These are phyloP conservation scores for Candida silvatica DNA, from an alignment of 805 yeast genomes.

Conservation along the genomic window DNA sequence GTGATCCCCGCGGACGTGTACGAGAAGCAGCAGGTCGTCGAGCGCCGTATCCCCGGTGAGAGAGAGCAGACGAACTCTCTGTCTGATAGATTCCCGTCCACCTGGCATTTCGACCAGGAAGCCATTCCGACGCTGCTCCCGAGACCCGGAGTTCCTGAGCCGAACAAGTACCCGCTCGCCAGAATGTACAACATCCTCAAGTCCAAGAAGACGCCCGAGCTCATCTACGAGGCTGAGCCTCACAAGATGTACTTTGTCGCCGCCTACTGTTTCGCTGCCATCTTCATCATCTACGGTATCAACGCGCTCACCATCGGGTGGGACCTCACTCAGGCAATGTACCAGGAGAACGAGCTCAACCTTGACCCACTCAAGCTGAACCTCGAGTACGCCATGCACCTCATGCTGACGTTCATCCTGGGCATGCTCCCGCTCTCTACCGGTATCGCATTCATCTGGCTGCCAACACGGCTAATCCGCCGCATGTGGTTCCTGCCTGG, in stretches of 20 bases:
- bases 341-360: conserved; percentile 22
- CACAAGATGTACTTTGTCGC: conserved; percentile 68
- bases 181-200: conserved; percentile 51
- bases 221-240: conserved; percentile 78
- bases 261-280: conserved; percentile 60
- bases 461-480: conserved; percentile 67
- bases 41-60: conserved; percentile 50
- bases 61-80: conserved; percentile 34
- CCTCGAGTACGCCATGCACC: conserved; percentile 18
- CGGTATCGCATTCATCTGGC: conserved; percentile 32
- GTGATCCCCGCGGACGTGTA: conserved; percentile 13
- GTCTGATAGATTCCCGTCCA: conserved; percentile 50
- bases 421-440: conserved; percentile 34
- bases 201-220: conserved; percentile 52
- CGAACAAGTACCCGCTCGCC: conserved; percentile 48
- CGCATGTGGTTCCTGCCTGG: conserved; percentile 74
- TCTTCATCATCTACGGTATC: conserved; percentile 61
- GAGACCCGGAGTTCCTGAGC: conserved; percentile 70
- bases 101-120: conserved; percentile 56
- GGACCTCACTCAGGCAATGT: conserved; percentile 19
- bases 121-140: conserved; percentile 61
- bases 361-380: conserved; percentile 16
- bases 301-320: conserved; percentile 27
- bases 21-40: conserved; percentile 24
- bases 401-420: conserved; percentile 26